A percentile compares a stretch with the other conserved stretches of the same genome.
phyloP scores from a whole-genome alignment of 495 filamentous ascomycete species.

The Durotheca rogersii region DNA sequence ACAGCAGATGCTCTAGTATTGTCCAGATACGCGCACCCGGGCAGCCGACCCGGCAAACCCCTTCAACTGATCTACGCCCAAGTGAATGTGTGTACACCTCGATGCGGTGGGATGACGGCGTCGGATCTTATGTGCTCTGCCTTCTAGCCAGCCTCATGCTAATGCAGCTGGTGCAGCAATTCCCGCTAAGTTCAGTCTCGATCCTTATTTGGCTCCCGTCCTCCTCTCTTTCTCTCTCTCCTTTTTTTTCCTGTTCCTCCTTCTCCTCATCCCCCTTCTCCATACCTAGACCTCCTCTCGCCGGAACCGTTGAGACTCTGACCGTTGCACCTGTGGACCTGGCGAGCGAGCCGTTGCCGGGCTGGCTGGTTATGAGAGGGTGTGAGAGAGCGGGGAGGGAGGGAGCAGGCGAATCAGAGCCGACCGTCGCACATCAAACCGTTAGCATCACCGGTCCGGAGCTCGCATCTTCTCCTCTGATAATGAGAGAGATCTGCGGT shows the following conservation, averaged over 20 bases:
- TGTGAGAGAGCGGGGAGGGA: background rate
- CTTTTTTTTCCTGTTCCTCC: background rate
- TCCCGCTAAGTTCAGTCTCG: background rate
- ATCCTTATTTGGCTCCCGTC: background rate
- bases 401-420: slow-evolving; percentile 7
- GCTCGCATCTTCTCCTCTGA: slow-evolving; percentile 20
- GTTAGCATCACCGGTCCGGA: slow-evolving; percentile 21
- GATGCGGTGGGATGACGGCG: too few relatives aligned
- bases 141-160: too few relatives aligned
- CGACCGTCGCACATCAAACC: slow-evolving; percentile 8
- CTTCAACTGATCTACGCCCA: too few relatives aligned
- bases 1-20: too few relatives aligned
- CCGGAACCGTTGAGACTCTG: background rate
- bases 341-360: background rate
- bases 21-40: too few relatives aligned
- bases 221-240: background rate
- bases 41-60: too few relatives aligned
- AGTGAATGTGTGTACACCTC: too few relatives aligned
- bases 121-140: too few relatives aligned
- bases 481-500: slow-evolving; percentile 22
- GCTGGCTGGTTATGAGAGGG: background rate
- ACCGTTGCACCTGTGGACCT: background rate
- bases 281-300: background rate
- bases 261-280: background rate
- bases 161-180: too few relatives aligned